Base-by-base conservation (phyloP, 208 protist species). In the Trypanosoma caninum region DNA sequence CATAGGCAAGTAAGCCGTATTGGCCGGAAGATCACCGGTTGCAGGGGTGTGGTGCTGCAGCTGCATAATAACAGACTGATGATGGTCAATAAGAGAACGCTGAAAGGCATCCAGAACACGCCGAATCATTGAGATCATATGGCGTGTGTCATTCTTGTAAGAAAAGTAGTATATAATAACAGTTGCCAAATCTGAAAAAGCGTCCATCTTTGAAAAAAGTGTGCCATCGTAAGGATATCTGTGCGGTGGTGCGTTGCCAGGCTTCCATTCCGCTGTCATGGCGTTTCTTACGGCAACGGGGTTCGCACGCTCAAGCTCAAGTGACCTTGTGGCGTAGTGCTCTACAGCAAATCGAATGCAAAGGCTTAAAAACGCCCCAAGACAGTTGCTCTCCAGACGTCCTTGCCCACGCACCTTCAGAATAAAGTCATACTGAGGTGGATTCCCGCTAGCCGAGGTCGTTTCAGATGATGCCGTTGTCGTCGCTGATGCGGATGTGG, bases 101-200 rank as follows among this genome's bases (percentile, higher is more conserved):
- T 72, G 65, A 55, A 93, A 76, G 18, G 81, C 72, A 16, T 90
- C 78, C 18, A 97, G 76, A 40, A 95, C 73, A 40, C 83, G 84
- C 20, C 74, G 64, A 48, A 97, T 71, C 57, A 97, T 70, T 51
- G 86, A 81, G 33, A 80, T 60, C 54, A 82, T 63, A 50, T 87
- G 74, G 14, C 67, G 69, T 35, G 59, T 44, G 42, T 93, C 82
- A 22, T 78, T 78, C 48, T 84, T 82, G 31, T 85, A 55, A 6
- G 81, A 86, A 63, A 83, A 94, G 72, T 87, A 93, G 52, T 65
- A 83, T 38, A 97, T 65, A 42, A 99, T 77, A 44, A 98, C 58
- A 22, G 94, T 72, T 14, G 98, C 82, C 40, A 99, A 76, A 59
- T 97, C 97, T n/a, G 84, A 84, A 59, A 98, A 93, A 20, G 87